Evolutionary conservation across 2,329 filamentous ascomycete species (phyloP), one percentile per base, ranked within the genome.

Genomic region (Botrytis deweyae): DNA sequence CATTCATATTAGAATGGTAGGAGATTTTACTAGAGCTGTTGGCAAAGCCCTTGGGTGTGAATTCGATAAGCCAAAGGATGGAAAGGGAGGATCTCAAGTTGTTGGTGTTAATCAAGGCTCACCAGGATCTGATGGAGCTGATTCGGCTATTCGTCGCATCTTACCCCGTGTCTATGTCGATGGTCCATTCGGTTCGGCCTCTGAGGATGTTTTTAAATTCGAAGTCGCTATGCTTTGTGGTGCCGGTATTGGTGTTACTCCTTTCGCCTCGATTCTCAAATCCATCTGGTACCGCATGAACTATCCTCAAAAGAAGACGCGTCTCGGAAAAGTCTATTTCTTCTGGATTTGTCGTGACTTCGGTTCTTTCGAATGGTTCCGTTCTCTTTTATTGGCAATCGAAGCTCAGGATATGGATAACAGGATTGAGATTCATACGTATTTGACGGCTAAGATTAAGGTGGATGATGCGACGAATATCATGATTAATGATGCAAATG

Each of bases 261-360:
- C 93, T 0, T 95, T 94, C 83, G 93, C 93, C 20, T 94, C 92
- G 0, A 95, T 95, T 78, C 87, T 95, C 80, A 97, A 97, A 86
- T 94, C 92, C 71, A 95, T 97, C 83, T 97, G 93, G 93, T 97
- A 96, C 85, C 90, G 93, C 68, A 94, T 95, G 91, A 95, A 94
- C 86, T 95, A 93, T 83, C 92, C 92, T 4, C 91, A 93, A 81
- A 89, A 91, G 83, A 92, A 92, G 84, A 95, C 92, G 4, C 87
- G 92, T 6, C 87, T 97, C 62, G 88, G 91, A 80, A 97, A 96
- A 83, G 93, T 97, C 38, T 97, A 96, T 85, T 96, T 96, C 86
- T 94, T 96, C 88, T 96, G 93, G 93, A 91, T 96, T 76, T 95
- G 93, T 86, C 88, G 93, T 82, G 93, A 96, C 83, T 95, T 95